A percentile compares a stretch with the other conserved stretches of the same genome.
phyloP scores from a whole-genome alignment of 1,284 basidiomycete species.

The Rhodotorula sp. region DNA sequence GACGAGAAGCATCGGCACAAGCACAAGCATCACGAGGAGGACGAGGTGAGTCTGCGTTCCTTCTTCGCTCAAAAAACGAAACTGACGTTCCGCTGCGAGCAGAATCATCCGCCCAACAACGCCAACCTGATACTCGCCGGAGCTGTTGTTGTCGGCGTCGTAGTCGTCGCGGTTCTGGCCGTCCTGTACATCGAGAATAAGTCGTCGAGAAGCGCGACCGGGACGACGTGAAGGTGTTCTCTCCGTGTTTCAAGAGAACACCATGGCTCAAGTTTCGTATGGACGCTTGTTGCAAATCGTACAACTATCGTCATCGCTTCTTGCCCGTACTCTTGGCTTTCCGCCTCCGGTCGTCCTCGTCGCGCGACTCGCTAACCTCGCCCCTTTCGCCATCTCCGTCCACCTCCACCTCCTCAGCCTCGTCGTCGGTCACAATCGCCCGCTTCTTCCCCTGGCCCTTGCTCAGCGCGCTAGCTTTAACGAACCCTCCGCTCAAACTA shows the following conservation, averaged over 20 bases:
- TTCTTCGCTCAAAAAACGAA: not conserved
- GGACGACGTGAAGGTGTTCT: too few species aligned
- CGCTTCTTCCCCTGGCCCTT: constrained; percentile 1
- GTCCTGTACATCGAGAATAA: too few species aligned
- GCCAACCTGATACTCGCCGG: not conserved
- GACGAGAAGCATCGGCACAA: not conserved
- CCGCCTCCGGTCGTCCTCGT: not conserved
- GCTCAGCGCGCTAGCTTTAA: not conserved
- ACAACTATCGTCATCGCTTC: not conserved
- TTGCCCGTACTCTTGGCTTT: not conserved
- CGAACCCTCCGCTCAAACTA: not conserved
- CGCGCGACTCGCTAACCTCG: constrained; percentile 3
- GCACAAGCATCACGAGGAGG: not conserved
- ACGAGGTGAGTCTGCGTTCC: not conserved
- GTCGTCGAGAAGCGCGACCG: too few species aligned
- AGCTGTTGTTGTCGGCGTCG: not conserved
- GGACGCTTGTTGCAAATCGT: too few species aligned
- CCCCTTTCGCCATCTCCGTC: too few species aligned
- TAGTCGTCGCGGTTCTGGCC: not conserved
- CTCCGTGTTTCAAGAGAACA: too few species aligned
- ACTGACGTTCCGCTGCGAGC: not conserved
- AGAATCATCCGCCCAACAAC: not conserved
- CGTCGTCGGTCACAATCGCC: not conserved
- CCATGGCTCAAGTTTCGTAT: too few species aligned
- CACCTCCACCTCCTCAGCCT: not conserved